Evolutionary conservation across 2,329 filamentous ascomycete genomes (phyloP), one percentile per base, ranked within the genome.

Genomic region (Hansfordia pulvinata): DNA sequence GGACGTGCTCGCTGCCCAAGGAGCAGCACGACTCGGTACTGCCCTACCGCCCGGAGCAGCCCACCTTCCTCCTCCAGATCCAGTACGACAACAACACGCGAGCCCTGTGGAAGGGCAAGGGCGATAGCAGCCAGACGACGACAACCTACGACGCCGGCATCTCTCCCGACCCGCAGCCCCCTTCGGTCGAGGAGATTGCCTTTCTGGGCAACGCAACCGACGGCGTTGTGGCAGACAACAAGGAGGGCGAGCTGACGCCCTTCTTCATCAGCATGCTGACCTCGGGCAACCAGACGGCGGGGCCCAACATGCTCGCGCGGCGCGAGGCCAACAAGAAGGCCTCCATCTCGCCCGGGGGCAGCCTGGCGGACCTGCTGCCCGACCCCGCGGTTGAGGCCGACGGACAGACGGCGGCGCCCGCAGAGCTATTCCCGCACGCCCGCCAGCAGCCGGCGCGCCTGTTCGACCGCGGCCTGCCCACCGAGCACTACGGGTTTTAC

Each of bases 401-500:
- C 42, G 82, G 83, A 23, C n/a, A n/a, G n/a, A 78, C 76, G 2
- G 78, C 82, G 0, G 72, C 73, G 2, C 58, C 78, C 0, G 81
- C 82, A 3, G 67, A 67, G 8, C 59, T 94, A 35, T 69, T 90
- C 23, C 81, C 85, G 0, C 60, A 68, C 6, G 69, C 79, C 1
- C 54, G 62, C 1, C 70, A 77, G 32, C 90, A 96, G 43, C 88
- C 84, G 0, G 60, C 96, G 9, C 72, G 81, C 2, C 67, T 96
- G 1, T 96, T 76, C 49, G 83, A 96, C 48, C 79, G 85, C 12
- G 85, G 80, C 11, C 60, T 80, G 16, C 57, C 67, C 2, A 77
- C 76, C 0, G 88, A 96, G 49, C 84, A 93, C 53, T 94, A 92
- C 50, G 84, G 83, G 3, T 94, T 94, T 55, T 94, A 93, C 56